A percentile compares a stretch with the other conserved stretches of the same genome.
phyloP scores from a whole-genome alignment of 75 land plant genomes.

The Larix kaempferi region DNA sequence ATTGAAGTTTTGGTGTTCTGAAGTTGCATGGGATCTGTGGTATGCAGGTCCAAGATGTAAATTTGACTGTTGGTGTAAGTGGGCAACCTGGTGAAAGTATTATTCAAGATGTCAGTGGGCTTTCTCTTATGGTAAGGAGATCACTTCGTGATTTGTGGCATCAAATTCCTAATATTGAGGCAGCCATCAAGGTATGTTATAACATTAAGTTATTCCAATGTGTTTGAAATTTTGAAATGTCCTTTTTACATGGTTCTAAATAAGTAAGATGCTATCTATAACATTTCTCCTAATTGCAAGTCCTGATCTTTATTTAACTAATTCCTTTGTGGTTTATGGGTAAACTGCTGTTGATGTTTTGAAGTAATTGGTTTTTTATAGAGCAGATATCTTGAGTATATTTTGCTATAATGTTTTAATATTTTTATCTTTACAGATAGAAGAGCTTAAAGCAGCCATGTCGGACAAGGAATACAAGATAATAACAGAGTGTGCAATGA shows the following conservation, averaged over 20 bases:
- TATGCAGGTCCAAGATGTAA: constrained; percentile 73
- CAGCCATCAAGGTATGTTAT: constrained; percentile 50
- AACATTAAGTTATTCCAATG: background rate
- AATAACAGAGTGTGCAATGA: constrained; percentile 77
- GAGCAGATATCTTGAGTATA: background rate
- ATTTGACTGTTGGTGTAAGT: constrained; percentile 70
- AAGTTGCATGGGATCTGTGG: background rate
- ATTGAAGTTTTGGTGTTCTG: background rate
- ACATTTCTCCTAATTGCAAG: background rate
- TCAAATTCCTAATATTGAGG: constrained; percentile 73
- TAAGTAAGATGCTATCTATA: background rate
- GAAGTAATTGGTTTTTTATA: background rate
- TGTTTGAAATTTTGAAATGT: constrained; percentile 5
- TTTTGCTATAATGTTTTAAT: background rate
- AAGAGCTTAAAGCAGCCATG: constrained; percentile 73
- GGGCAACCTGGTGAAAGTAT: constrained; percentile 68
- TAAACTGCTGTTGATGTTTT: background rate
- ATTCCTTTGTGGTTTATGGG: background rate
- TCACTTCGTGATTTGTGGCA: constrained; percentile 89
- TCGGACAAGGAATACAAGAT: constrained; percentile 90
- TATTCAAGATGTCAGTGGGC: constrained; percentile 79
- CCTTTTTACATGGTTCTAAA: background rate
- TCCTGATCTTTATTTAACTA: background rate
- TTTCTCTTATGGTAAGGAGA: constrained; percentile 64
- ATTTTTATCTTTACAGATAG: constrained; percentile 48